These are phyloP conservation scores for Salix dunnii DNA, from an alignment of 345 rosid genomes.

Conservation along the genomic window DNA sequence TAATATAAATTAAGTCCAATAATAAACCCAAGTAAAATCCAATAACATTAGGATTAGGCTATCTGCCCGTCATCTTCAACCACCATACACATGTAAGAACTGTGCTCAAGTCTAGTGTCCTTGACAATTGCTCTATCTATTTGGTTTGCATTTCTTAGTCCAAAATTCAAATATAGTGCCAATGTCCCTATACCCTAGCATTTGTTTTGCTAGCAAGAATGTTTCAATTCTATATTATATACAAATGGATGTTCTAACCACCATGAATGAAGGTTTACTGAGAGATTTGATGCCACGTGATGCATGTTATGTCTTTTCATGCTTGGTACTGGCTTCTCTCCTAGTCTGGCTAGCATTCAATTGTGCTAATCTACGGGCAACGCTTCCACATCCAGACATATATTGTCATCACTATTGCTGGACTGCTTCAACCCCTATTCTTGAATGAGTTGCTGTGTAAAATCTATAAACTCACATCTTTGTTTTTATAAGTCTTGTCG, in stretches of 20 bases:
- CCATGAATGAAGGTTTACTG: background rate
- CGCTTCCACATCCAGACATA: background rate
- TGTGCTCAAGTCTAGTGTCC: too few relatives aligned
- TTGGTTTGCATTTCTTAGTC: background rate
- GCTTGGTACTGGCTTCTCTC: background rate
- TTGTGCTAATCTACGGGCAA: background rate
- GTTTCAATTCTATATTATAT: background rate
- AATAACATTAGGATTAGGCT: too few relatives aligned
- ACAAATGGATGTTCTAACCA: background rate
- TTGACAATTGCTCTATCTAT: background rate
- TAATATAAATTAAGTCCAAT: too few relatives aligned
- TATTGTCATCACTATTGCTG: background rate
- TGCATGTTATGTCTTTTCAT: background rate
- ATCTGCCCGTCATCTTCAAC: too few relatives aligned
- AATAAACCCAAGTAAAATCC: too few relatives aligned
- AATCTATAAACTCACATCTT: too few relatives aligned
- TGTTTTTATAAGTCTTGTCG: background rate
- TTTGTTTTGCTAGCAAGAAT: background rate
- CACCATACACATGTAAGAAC: too few relatives aligned
- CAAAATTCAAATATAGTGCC: background rate
- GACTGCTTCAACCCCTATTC: background rate
- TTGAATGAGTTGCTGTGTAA: background rate
- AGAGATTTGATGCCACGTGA: background rate
- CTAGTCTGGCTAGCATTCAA: background rate
- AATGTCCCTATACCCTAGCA: background rate